Percentiles rank a stretch among this genome's conserved stretches.
Evolutionary conservation across 768 basidiomycete genomes (phyloP).

Genomic region (Leccinum boreale): DNA sequence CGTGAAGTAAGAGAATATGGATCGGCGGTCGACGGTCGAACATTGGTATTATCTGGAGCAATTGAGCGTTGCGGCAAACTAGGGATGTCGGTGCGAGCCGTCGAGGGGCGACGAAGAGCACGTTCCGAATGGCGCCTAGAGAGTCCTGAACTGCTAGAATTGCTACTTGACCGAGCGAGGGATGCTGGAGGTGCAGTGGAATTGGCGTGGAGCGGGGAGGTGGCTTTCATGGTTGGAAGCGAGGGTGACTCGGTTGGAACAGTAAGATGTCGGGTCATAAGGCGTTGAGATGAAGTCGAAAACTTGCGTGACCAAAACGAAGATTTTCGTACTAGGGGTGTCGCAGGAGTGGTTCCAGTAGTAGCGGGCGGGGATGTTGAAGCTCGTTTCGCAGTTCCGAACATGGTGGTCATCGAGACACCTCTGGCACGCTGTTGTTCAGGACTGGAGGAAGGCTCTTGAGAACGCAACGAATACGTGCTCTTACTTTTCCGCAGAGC

Average conservation of each 20-base stretch:
- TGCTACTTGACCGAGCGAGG: conserved; percentile 18
- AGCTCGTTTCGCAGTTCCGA: conserved; percentile 41
- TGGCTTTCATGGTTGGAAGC: conserved; percentile 39
- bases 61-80: conserved; percentile 10
- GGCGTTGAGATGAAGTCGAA: conserved; percentile 30
- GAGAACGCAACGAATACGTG: conserved; percentile 32
- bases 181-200: conserved; percentile 13
- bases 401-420: conserved; percentile 52
- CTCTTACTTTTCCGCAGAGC: conserved; percentile 52
- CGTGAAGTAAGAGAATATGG: conserved; percentile 13
- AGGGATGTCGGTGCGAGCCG: conserved; percentile 7
- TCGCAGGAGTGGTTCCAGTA: conserved; percentile 27
- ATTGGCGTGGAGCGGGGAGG: conserved; percentile 44
- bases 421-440: conserved; percentile 45
- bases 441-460: conserved; percentile 6
- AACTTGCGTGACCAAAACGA: conserved; percentile 68
- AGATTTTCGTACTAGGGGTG: conserved; percentile 49
- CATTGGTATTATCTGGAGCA: conserved; percentile 4
- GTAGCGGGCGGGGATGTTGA: conserved; percentile 33
- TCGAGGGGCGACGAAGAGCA: conserved; percentile 10
- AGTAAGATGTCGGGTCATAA: conserved; percentile 21
- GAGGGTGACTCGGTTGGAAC: conserved; percentile 32
- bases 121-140: conserved; percentile 46
- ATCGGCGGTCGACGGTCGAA: conserved; percentile 19
- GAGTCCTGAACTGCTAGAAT: conserved; percentile 29